These are phyloP conservation scores for Cochlearia excelsa DNA, from an alignment of 345 rosid species.

Conservation along the genomic window DNA sequence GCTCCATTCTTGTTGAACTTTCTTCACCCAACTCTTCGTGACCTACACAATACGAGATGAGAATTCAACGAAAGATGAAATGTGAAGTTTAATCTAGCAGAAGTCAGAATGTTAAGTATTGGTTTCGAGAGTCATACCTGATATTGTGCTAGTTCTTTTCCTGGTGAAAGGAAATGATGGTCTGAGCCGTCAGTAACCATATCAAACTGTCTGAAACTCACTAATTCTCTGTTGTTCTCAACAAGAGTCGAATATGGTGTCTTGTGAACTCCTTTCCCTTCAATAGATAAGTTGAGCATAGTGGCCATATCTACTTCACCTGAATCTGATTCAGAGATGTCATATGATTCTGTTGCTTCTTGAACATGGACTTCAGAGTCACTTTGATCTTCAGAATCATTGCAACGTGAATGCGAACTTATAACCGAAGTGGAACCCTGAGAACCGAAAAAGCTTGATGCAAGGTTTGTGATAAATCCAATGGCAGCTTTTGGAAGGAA, in stretches of 20 bases:
- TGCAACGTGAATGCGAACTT: slow-evolving; percentile 37
- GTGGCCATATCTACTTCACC: slow-evolving; percentile 32
- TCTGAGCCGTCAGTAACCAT: slow-evolving; percentile 69
- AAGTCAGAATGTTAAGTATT: slow-evolving; percentile 10
- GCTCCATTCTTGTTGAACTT: slow-evolving; percentile 92
- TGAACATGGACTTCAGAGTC: slow-evolving; percentile 34
- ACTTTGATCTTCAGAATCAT: slow-evolving; percentile 40
- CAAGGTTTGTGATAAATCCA: slow-evolving; percentile 60
- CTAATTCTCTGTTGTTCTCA: slow-evolving; percentile 23
- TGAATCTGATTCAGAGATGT: slow-evolving; percentile 40
- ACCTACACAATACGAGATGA: slow-evolving; percentile 42
- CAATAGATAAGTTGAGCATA: slow-evolving; percentile 30
- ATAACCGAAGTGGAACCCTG: slow-evolving; percentile 44
- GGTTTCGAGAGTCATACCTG: slow-evolving; percentile 54
- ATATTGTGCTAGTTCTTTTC: slow-evolving; percentile 43
- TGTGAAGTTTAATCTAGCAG: slow-evolving; percentile 1
- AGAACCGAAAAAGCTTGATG: slow-evolving; percentile 53
- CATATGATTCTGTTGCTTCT: slow-evolving; percentile 37
- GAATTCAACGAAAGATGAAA: not conserved
- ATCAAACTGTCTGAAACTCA: slow-evolving; percentile 62
- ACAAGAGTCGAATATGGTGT: slow-evolving; percentile 23
- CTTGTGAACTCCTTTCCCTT: slow-evolving; percentile 35
- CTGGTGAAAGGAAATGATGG: slow-evolving; percentile 63
- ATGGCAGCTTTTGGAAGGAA: slow-evolving; percentile 61
- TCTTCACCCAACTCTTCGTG: slow-evolving; percentile 72